A percentile compares a stretch with the other conserved stretches of the same genome.
These are phyloP conservation scores for Macadamia tetraphylla DNA, from an alignment of 164 flowering plant genomes.

Conservation along the genomic window DNA sequence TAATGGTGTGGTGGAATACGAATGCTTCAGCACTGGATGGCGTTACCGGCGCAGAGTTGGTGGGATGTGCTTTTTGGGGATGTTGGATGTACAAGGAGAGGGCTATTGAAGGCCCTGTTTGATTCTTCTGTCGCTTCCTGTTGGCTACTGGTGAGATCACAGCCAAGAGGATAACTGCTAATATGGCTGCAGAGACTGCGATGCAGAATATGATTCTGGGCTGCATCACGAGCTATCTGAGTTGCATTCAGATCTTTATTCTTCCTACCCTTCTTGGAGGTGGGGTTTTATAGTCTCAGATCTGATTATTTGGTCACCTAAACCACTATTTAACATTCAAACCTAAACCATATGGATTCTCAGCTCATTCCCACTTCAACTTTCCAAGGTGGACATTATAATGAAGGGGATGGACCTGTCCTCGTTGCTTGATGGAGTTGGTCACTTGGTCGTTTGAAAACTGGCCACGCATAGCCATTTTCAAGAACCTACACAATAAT, in stretches of 20 bases:
- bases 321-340: too few relatives aligned
- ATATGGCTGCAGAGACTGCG: constrained; percentile 44
- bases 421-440: too few relatives aligned
- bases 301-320: too few relatives aligned
- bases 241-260: background rate
- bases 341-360: too few relatives aligned
- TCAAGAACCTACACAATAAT: too few relatives aligned
- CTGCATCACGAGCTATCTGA: constrained; percentile 23
- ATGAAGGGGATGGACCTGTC: too few relatives aligned
- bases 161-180: constrained; percentile 63
- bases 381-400: too few relatives aligned
- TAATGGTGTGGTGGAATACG: constrained; percentile 59
- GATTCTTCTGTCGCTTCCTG: constrained; percentile 19
- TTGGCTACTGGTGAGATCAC: constrained; percentile 52
- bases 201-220: constrained; percentile 59
- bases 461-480: too few relatives aligned
- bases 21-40: constrained; percentile 35
- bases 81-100: constrained; percentile 76
- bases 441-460: too few relatives aligned
- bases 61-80: constrained; percentile 21
- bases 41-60: constrained; percentile 8
- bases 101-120: constrained; percentile 29
- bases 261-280: too few relatives aligned
- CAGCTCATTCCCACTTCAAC: too few relatives aligned
- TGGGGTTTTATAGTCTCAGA: too few relatives aligned